These are phyloP conservation scores for Nicotiana benthamiana DNA, from an alignment of 257 asterid species.

Conservation along the genomic window DNA sequence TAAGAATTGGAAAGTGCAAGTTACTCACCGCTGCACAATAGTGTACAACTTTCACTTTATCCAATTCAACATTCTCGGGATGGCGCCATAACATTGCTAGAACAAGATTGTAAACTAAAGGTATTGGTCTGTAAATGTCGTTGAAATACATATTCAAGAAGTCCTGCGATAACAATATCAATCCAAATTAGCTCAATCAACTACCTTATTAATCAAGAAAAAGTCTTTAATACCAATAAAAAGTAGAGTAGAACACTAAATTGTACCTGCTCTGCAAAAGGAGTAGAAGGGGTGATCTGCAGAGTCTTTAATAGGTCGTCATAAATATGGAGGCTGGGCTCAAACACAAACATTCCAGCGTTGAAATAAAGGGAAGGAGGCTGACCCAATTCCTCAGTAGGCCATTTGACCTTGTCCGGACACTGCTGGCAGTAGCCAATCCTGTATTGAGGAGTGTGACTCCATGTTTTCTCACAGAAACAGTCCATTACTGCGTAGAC, in stretches of 20 bases:
- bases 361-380: conserved; percentile 40
- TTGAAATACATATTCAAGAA: conserved; percentile 43
- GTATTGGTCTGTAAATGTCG: conserved; percentile 31
- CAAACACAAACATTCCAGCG: conserved; percentile 46
- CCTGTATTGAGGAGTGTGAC: conserved; percentile 31
- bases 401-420: conserved; percentile 40
- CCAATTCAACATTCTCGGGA: conserved; percentile 39
- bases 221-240: no score
- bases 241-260: no score
- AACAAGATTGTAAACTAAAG: conserved; percentile 33
- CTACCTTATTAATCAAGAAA: no score
- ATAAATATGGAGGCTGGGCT: conserved; percentile 29
- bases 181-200: no score
- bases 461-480: conserved; percentile 50
- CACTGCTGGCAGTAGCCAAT: conserved; percentile 36
- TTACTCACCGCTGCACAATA: conserved; percentile 50
- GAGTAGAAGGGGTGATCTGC: conserved; percentile 29
- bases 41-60: conserved; percentile 42
- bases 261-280: conserved; percentile 49
- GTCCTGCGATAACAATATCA: conserved; percentile 23
- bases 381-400: conserved; percentile 23
- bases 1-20: neutral
- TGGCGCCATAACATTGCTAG: conserved; percentile 58
- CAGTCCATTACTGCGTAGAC: conserved; percentile 54
- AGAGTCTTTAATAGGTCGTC: conserved; percentile 19